Evolutionary conservation across 495 filamentous ascomycete species (phyloP).

Genomic region (Pseudevernia furfuracea): DNA sequence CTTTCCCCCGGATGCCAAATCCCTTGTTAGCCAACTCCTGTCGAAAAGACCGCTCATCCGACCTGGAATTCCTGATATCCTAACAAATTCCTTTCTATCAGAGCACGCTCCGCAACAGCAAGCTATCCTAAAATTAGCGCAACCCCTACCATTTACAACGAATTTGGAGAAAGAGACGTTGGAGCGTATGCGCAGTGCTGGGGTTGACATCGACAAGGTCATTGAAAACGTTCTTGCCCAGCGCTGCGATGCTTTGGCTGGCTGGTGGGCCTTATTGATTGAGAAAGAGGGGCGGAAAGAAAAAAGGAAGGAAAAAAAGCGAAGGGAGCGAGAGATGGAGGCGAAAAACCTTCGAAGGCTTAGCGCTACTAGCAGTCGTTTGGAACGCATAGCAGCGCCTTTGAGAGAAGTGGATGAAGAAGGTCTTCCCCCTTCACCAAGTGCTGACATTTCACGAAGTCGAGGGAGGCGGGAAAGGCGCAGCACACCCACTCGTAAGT

Average conservation of each 20-base stretch:
- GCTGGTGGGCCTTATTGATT: conserved; percentile 93
- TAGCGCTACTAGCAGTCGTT: conserved; percentile 75
- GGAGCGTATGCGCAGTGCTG: conserved; percentile 89
- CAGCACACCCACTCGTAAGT: conserved; percentile 40
- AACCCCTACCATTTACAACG: conserved; percentile 79
- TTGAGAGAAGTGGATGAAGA: conserved; percentile 71
- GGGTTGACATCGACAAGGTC: conserved; percentile 87
- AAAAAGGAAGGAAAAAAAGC: conserved; percentile 70
- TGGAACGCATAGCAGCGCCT: conserved; percentile 69
- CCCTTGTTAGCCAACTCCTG: conserved; percentile 66
- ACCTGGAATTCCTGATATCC: conserved; percentile 78
- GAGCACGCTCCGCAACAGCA: conserved; percentile 86
- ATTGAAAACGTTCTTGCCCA: conserved; percentile 90
- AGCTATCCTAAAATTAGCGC: conserved; percentile 77
- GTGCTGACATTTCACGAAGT: conserved; percentile 31
- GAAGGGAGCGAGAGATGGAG: conserved; percentile 76
- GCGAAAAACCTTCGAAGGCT: conserved; percentile 71
- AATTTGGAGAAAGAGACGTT: conserved; percentile 83
- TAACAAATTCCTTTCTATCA: conserved; percentile 79
- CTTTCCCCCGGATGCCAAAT: conserved; percentile 66
- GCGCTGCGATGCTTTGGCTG: conserved; percentile 79
- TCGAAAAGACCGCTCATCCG: conserved; percentile 83
- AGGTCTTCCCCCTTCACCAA: conserved; percentile 34
- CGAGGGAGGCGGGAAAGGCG: conserved; percentile 51
- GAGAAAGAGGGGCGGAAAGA: conserved; percentile 95